These are phyloP conservation scores for Oenanthe javanica DNA, from an alignment of 140 eudicot genomes.

Conservation along the genomic window DNA sequence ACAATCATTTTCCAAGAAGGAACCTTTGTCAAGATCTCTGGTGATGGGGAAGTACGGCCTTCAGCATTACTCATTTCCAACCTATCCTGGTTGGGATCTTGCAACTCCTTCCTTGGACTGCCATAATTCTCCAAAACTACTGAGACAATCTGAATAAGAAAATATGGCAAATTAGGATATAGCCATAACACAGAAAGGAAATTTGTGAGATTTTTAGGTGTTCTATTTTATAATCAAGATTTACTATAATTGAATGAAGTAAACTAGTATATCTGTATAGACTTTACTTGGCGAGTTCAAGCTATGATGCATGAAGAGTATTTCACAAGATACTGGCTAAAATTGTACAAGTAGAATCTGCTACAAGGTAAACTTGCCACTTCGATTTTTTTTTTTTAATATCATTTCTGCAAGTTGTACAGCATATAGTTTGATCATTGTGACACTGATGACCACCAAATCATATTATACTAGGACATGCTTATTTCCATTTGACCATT, in stretches of 20 bases:
- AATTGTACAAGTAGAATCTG: not conserved
- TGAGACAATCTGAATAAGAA: slow-evolving; percentile 58
- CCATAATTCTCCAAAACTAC: slow-evolving; percentile 82
- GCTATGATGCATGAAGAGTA: not conserved
- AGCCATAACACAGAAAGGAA: not conserved
- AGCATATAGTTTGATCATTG: not conserved
- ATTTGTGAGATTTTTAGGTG: not conserved
- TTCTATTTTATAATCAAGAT: not conserved
- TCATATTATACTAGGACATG: not conserved
- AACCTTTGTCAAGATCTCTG: slow-evolving; percentile 35
- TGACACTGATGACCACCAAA: not conserved
- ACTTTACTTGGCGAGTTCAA: not conserved
- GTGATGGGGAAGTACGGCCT: slow-evolving; percentile 36
- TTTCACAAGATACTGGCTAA: not conserved
- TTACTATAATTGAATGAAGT: not conserved
- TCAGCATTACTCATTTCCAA: slow-evolving; percentile 63
- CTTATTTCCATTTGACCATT: not conserved
- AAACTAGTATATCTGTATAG: not conserved
- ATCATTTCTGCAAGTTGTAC: not conserved
- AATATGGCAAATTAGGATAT: slow-evolving; percentile 13
- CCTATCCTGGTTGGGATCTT: slow-evolving; percentile 29
- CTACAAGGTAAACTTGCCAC: not conserved
- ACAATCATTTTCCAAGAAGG: slow-evolving; percentile 77
- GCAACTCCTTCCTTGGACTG: slow-evolving; percentile 36
- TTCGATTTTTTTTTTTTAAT: not conserved